Evolutionary conservation across 2,329 filamentous ascomycete genomes (phyloP).

Genomic region (Penicillium sp.): DNA sequence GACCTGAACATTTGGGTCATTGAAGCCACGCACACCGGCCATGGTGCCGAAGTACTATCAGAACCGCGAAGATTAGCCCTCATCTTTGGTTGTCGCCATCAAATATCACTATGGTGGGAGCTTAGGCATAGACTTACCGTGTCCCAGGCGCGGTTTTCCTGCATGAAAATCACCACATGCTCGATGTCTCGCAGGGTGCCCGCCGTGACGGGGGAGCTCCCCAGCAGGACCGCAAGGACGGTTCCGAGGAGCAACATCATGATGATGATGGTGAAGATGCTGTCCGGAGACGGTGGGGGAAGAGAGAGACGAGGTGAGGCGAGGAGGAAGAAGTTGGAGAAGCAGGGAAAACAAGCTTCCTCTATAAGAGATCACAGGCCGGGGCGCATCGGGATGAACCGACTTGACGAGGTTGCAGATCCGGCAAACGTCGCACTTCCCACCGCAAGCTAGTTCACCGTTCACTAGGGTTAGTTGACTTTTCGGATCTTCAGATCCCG

Average conservation of each 20-base stretch:
- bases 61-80: background rate
- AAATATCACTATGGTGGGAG: background rate
- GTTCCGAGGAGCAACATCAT: conserved; percentile 19
- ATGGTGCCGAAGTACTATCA: conserved; percentile 58
- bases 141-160: conserved; percentile 51
- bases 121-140: conserved; percentile 28
- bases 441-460: background rate
- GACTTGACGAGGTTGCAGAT: background rate
- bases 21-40: conserved; percentile 58
- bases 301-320: background rate
- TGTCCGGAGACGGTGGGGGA: background rate
- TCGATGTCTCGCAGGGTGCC: conserved; percentile 55
- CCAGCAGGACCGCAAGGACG: conserved; percentile 21
- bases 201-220: conserved; percentile 28
- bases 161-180: conserved; percentile 62
- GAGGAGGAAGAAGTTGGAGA: background rate
- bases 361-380: background rate
- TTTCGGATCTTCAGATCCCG: background rate
- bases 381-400: background rate
- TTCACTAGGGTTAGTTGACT: background rate
- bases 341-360: background rate
- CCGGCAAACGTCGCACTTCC: background rate
- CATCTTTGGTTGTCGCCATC: background rate
- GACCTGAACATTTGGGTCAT: conserved; percentile 58
- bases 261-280: conserved; percentile 2